These are phyloP conservation scores for Volvox reticuliferus DNA, from an alignment of 139 green algal genomes.

Conservation along the genomic window DNA sequence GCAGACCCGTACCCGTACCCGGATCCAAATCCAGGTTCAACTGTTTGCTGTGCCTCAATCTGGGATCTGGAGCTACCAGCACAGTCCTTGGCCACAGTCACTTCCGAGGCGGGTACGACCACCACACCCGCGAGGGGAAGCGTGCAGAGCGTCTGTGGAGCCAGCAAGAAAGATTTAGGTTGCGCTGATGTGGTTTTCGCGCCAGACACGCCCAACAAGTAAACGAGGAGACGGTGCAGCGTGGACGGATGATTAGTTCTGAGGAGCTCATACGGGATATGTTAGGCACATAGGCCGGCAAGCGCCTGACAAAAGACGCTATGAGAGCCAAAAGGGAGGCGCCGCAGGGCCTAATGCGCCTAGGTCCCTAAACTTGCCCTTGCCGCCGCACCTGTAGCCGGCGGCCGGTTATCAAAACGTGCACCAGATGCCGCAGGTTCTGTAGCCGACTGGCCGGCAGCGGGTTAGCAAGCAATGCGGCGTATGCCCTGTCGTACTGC, in stretches of 20 bases:
- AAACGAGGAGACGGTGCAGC: too few species aligned
- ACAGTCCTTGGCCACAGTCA: not conserved
- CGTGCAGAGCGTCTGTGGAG: slow-evolving; percentile 45
- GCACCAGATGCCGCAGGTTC: slow-evolving; percentile 60
- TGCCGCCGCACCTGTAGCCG: slow-evolving; percentile 39
- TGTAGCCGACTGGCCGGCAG: slow-evolving; percentile 56
- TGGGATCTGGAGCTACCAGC: not conserved
- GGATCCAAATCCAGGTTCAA: not conserved
- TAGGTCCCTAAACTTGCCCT: too few species aligned
- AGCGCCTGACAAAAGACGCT: too few species aligned
- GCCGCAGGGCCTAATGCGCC: too few species aligned
- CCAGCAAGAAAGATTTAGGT: too few species aligned
- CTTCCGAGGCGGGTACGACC: not conserved
- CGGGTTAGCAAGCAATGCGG: slow-evolving; percentile 64
- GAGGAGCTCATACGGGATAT: too few species aligned
- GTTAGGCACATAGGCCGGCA: too few species aligned
- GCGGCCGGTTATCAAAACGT: slow-evolving; percentile 45
- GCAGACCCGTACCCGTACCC: not conserved
- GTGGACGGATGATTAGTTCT: too few species aligned
- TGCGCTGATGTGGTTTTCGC: too few species aligned
- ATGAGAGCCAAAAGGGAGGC: too few species aligned
- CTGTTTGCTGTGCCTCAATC: not conserved
- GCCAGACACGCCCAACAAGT: too few species aligned
- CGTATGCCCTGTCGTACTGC: slow-evolving; percentile 60
- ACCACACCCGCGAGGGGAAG: slow-evolving; percentile 54